Evolutionary conservation across 1,284 basidiomycete genomes (phyloP).

Genomic region (Microbotryomycetes sp.): DNA sequence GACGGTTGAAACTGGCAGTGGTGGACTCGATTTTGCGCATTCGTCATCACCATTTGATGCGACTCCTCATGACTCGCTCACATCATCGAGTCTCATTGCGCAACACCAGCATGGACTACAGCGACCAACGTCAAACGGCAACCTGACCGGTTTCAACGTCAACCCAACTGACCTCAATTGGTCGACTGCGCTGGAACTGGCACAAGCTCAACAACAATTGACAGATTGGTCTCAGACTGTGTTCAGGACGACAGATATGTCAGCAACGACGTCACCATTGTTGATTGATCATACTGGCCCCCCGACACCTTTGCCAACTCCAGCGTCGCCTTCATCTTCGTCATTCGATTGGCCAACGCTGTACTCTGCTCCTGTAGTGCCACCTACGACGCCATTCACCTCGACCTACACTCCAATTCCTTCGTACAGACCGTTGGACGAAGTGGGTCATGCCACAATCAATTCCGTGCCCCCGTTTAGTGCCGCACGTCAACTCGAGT

Average conservation of each 20-base stretch:
- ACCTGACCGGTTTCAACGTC: neutral
- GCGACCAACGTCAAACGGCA: neutral
- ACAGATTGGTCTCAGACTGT: neutral
- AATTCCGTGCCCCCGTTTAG: no score
- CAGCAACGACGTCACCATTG: no score
- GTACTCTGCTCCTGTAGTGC: neutral
- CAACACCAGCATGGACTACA: neutral
- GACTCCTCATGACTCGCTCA: no score
- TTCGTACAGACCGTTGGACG: no score
- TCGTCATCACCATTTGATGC: neutral
- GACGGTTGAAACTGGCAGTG: neutral
- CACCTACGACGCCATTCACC: neutral
- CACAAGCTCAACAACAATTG: neutral
- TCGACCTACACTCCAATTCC: no score
- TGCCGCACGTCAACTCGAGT: no score
- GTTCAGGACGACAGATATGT: neutral
- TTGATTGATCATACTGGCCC: no score
- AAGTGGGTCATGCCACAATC: no score
- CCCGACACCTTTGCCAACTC: neutral
- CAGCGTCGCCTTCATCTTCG: neutral
- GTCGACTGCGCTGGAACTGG: neutral
- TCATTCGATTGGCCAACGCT: neutral
- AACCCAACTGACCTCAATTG: neutral
- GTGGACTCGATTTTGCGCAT: no score
- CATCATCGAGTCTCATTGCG: neutral